These are phyloP conservation scores for Arabis hirsuta DNA, from an alignment of 345 rosid species.

Conservation along the genomic window DNA sequence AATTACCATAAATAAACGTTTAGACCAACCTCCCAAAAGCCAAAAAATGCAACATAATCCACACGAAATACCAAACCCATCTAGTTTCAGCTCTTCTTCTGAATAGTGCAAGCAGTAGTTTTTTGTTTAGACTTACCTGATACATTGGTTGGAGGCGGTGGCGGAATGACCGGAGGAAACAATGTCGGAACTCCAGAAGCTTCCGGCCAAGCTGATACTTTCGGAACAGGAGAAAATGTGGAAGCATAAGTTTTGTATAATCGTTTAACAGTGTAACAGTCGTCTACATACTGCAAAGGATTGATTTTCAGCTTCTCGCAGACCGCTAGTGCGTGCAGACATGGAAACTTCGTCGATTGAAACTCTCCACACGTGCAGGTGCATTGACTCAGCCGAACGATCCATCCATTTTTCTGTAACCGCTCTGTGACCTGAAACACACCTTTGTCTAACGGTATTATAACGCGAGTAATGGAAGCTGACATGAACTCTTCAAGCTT, in stretches of 20 bases:
- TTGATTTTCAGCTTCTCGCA: constrained; percentile 11
- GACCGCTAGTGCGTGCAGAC: constrained; percentile 5
- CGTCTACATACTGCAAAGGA: constrained; percentile 29
- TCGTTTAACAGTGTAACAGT: not conserved
- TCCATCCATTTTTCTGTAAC: not conserved
- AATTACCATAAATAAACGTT: too few species aligned
- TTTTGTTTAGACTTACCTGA: not conserved
- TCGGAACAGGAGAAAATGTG: not conserved
- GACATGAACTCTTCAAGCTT: not conserved
- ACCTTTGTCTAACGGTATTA: constrained; percentile 10
- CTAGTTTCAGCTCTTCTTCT: not conserved
- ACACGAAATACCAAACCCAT: too few species aligned
- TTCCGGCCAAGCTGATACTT: not conserved
- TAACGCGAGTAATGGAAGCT: not conserved
- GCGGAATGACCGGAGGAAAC: not conserved
- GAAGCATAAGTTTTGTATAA: not conserved
- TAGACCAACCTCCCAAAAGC: too few species aligned
- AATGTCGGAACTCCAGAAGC: not conserved
- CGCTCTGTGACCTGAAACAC: constrained; percentile 10
- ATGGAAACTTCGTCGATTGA: not conserved
- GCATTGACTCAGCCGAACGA: not conserved
- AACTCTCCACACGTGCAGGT: constrained; percentile 24
- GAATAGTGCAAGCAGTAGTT: too few species aligned
- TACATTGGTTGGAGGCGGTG: not conserved
- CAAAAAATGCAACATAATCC: too few species aligned